These are phyloP conservation scores for Alternaria sp. DNA, from an alignment of 2,329 filamentous ascomycete genomes.

Conservation along the genomic window DNA sequence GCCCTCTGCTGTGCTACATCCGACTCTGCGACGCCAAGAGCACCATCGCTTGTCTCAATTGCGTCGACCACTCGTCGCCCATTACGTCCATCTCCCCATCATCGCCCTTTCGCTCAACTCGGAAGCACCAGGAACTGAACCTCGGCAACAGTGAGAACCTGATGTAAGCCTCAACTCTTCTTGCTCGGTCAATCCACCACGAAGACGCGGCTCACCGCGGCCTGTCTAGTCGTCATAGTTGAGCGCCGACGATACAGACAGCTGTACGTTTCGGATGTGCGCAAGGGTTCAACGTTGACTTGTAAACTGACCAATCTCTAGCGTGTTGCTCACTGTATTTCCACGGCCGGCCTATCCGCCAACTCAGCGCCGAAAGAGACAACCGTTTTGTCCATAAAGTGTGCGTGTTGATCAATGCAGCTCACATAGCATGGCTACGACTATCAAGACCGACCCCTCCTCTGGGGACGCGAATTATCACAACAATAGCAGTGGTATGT, in stretches of 20 bases:
- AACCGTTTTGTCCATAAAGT: conserved; percentile 22
- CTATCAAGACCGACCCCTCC: conserved; percentile 46
- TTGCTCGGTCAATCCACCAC: conserved; percentile 12
- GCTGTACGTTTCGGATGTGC: conserved; percentile 40
- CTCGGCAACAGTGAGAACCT: not conserved
- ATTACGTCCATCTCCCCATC: conserved; percentile 1
- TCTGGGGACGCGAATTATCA: conserved; percentile 38
- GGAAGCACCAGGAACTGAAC: not conserved
- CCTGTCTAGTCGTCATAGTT: conserved; percentile 11
- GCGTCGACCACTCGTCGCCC: conserved; percentile 14
- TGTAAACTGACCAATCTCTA: conserved; percentile 34
- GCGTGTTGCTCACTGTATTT: conserved; percentile 18
- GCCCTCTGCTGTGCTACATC: conserved; percentile 25
- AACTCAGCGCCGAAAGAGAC: conserved; percentile 14
- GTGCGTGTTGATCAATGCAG: conserved; percentile 39
- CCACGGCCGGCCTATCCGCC: conserved; percentile 15
- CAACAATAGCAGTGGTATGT: conserved; percentile 49
- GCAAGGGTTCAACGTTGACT: conserved; percentile 32
- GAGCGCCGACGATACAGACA: conserved; percentile 7
- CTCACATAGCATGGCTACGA: conserved; percentile 44
- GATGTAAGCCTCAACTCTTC: conserved; percentile 1
- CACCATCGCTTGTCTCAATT: conserved; percentile 43
- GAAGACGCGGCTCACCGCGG: not conserved
- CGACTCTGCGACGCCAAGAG: conserved; percentile 42
- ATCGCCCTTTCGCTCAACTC: conserved; percentile 4